These are phyloP conservation scores for Botrytis tulipae DNA, from an alignment of 2,329 filamentous ascomycete genomes.

Conservation along the genomic window DNA sequence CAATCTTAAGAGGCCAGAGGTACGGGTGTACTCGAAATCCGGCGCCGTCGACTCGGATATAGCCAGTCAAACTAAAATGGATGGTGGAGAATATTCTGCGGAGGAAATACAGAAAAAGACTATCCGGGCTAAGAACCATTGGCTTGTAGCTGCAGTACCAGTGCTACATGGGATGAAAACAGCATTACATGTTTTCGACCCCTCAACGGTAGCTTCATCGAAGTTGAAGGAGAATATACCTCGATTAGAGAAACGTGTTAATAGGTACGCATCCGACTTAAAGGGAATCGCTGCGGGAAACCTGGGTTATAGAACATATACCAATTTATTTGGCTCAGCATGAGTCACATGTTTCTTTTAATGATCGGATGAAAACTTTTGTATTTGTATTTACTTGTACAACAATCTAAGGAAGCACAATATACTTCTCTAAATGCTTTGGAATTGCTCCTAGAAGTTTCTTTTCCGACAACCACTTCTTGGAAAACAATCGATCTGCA, in stretches of 20 bases:
- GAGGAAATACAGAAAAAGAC: background rate
- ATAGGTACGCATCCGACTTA: slow-evolving; percentile 17
- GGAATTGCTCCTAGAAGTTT: slow-evolving; percentile 78
- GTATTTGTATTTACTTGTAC: slow-evolving; percentile 20
- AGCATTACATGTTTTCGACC: slow-evolving; percentile 37
- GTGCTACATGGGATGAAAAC: slow-evolving; percentile 43
- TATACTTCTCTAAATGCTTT: slow-evolving; percentile 84
- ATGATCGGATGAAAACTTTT: slow-evolving; percentile 14
- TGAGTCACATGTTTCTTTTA: background rate
- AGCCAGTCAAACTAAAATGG: background rate
- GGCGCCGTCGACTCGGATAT: background rate
- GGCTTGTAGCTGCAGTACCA: slow-evolving; percentile 40
- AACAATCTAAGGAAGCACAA: slow-evolving; percentile 70
- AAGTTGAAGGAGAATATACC: slow-evolving; percentile 25
- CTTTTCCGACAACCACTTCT: slow-evolving; percentile 87
- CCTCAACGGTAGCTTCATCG: slow-evolving; percentile 10
- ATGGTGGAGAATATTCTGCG: background rate
- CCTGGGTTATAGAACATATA: slow-evolving; percentile 19
- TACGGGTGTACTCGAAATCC: slow-evolving; percentile 1
- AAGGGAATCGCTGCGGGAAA: background rate
- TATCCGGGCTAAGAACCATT: slow-evolving; percentile 9
- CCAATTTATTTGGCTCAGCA: slow-evolving; percentile 20
- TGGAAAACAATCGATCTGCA: slow-evolving; percentile 88
- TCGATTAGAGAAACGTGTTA: background rate
- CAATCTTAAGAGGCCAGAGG: background rate